These are phyloP conservation scores for Kuraishia cidri DNA, from an alignment of 805 yeast genomes.

Conservation along the genomic window DNA sequence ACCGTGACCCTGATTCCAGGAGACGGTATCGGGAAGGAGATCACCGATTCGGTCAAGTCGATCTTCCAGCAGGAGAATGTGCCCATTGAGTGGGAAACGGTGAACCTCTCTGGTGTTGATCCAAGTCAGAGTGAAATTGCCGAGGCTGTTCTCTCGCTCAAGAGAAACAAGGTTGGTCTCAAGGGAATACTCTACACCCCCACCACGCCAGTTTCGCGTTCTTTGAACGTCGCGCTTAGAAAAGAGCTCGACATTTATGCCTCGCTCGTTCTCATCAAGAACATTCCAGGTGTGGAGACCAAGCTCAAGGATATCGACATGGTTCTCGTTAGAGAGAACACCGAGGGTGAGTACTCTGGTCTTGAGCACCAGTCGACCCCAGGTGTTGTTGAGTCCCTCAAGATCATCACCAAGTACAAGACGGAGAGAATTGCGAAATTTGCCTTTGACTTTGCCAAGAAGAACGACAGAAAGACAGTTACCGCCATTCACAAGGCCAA, in stretches of 20 bases:
- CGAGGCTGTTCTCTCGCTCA: constrained; percentile 83
- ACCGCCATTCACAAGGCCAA: constrained; percentile 99
- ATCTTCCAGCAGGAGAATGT: constrained; percentile 81
- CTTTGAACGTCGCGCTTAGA: constrained; percentile 93
- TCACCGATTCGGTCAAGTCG: constrained; percentile 86
- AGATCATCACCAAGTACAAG: constrained; percentile 89
- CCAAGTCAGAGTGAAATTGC: constrained; percentile 43
- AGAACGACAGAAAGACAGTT: constrained; percentile 85
- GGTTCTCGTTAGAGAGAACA: constrained; percentile 95
- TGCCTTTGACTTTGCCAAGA: constrained; percentile 91
- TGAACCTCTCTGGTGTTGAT: constrained; percentile 55
- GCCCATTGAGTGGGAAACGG: constrained; percentile 90
- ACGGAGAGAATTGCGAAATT: constrained; percentile 96
- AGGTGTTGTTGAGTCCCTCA: constrained; percentile 95
- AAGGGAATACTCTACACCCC: constrained; percentile 96
- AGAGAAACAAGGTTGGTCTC: constrained; percentile 94
- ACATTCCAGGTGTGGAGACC: constrained; percentile 89
- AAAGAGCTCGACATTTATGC: constrained; percentile 95
- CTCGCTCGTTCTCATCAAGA: constrained; percentile 86
- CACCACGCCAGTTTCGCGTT: constrained; percentile 64
- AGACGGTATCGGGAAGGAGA: constrained; percentile 96
- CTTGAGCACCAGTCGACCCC: constrained; percentile 96
- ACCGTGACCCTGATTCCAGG: constrained; percentile 95
- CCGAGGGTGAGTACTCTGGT: constrained; percentile 99
- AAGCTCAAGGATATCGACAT: constrained; percentile 84